Base-by-base conservation (phyloP, 208 protist species). In the Crithidia acanthocephali region DNA sequence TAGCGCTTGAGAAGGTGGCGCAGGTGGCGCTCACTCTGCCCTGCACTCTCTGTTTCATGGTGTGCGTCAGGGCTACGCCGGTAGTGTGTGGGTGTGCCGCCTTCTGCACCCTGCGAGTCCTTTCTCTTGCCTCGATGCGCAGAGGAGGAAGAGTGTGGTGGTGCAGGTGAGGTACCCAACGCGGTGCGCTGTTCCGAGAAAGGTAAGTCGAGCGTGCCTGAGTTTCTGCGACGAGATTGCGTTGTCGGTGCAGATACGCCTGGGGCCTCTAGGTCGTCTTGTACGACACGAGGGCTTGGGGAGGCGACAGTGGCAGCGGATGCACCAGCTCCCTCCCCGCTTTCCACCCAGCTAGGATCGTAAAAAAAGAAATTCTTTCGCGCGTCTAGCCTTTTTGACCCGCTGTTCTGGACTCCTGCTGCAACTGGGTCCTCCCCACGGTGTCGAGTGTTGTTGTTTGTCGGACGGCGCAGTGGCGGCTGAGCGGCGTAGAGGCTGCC, bases 1-100 rank as follows among this genome's bases (percentile, higher is more conserved):
- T 77, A 76, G 30, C 77, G 55, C 9, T 42, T n/a, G 1, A 80
- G 68, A 6, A 74, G 16, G 23, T 32, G 62, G 6, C 68, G 69
- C 3, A 67, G 59, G 5, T 69, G 59, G 27, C 27, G 25, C 42
- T 48, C 48, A 5, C 9, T 40, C 23, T 35, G 25, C 4, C 16
- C 37, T 28, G 15, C 15, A 4, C 23, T 28, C 13, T 53, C 48
- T 2, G 3, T 28, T 23, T 53, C 22, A 30, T 9, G 44, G 15
- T 42, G 2, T 27, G n/a, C 37, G 37, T 42, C 37, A 42, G 9
- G 37, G 37, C 37, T 42, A 13, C 13, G 13, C n/a, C n/a, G n/a
- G 10, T 28, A 9, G 53, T 4, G 53, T 40, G 50, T 30, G 22
- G 47, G 8, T 1, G 18, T 18, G 52, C 28, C 52, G 18, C 30